Evolutionary conservation across 441 rosid genomes (phyloP).

Genomic region (Dalechampia spathulata): DNA sequence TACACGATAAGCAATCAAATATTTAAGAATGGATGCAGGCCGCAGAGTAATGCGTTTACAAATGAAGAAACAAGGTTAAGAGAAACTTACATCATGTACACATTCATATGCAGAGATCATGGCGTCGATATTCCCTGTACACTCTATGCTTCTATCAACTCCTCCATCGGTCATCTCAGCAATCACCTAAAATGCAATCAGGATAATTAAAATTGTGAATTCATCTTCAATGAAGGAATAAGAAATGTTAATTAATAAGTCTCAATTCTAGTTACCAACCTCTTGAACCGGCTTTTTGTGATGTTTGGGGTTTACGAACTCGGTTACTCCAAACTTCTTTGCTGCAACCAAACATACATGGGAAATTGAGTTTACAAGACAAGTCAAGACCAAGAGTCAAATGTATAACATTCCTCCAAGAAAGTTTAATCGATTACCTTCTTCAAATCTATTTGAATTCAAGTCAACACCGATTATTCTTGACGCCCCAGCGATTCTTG

Average conservation of each 20-base stretch:
- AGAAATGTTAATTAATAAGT: too few species aligned
- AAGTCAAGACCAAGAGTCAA: too few species aligned
- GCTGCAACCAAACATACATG: conserved; percentile 38
- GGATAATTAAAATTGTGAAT: neutral
- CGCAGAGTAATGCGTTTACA: too few species aligned
- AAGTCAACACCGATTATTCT: conserved; percentile 84
- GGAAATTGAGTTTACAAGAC: too few species aligned
- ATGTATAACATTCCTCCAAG: neutral
- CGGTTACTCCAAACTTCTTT: conserved; percentile 68
- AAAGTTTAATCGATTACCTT: conserved; percentile 28
- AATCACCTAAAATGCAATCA: conserved; percentile 34
- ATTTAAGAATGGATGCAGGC: too few species aligned
- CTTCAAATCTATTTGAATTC: conserved; percentile 46
- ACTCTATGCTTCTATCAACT: conserved; percentile 73
- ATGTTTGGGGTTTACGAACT: conserved; percentile 78
- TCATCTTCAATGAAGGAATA: neutral
- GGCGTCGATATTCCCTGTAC: conserved; percentile 64
- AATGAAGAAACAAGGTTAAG: too few species aligned
- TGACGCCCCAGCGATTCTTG: conserved; percentile 64
- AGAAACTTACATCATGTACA: conserved; percentile 63
- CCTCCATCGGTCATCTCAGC: conserved; percentile 78
- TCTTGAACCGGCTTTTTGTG: conserved; percentile 76
- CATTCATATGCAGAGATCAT: conserved; percentile 89
- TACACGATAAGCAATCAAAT: too few species aligned
- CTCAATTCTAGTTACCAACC: conserved; percentile 21